Evolutionary conservation across 2,329 filamentous ascomycete genomes (phyloP).

Genomic region (Chrysoporthe puriensis): DNA sequence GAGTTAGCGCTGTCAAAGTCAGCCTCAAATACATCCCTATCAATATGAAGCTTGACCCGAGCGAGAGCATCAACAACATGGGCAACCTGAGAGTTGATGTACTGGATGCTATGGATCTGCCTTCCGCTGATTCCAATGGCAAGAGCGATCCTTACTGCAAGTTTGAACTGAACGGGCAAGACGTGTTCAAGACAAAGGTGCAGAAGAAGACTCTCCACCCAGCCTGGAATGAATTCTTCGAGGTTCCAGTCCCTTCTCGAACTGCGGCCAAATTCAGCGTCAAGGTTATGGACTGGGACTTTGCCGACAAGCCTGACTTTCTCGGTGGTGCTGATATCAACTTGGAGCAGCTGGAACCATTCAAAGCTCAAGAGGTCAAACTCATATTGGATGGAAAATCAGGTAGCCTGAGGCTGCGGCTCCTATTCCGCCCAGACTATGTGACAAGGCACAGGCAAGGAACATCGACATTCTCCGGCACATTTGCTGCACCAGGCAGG

Average conservation of each 20-base stretch:
- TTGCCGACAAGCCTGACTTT: constrained; percentile 91
- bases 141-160: constrained; percentile 97
- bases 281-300: constrained; percentile 93
- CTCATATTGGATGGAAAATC: constrained; percentile 87
- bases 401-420: constrained; percentile 76
- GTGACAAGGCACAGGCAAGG: constrained; percentile 85
- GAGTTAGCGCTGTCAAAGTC: constrained; percentile 79
- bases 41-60: constrained; percentile 90
- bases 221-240: constrained; percentile 95
- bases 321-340: constrained; percentile 79
- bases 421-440: constrained; percentile 93
- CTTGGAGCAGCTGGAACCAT: constrained; percentile 81
- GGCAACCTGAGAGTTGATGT: constrained; percentile 93
- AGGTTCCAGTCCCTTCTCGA: constrained; percentile 78
- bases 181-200: constrained; percentile 92
- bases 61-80: constrained; percentile 99
- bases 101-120: constrained; percentile 83
- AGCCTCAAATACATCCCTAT: constrained; percentile 94
- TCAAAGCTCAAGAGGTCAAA: constrained; percentile 75
- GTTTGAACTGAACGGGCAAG: constrained; percentile 86
- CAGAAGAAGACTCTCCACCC: constrained; percentile 97
- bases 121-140: constrained; percentile 91
- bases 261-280: constrained; percentile 83
- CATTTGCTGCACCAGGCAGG: constrained; percentile 83
- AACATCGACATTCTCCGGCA: constrained; percentile 89